Evolutionary conservation across 1,139 yeast species (phyloP), one percentile per base, ranked within the genome.

Genomic region (Citeromyces hawaiiensis): DNA sequence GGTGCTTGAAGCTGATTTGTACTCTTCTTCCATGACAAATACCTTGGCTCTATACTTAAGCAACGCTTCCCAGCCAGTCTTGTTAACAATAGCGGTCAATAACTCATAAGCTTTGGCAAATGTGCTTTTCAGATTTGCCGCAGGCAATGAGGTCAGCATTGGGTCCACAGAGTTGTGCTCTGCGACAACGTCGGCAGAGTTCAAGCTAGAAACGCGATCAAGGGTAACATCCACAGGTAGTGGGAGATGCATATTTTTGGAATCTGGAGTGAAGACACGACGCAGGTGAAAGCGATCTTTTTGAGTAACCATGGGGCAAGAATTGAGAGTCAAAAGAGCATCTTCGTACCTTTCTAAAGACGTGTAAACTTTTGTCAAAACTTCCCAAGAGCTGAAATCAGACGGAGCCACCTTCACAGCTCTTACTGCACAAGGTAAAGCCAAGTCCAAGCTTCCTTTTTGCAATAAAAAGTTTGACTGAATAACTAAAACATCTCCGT

Each of bases 21-120:
- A 72, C 49, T 73, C 80, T 47, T 72, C 79, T 48, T 73, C 80
- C 80, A 73, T 73, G 29, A 73, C 79, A 48, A 73, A 73, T 9
- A 72, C 79, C 48, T 71, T 70, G 25, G 79, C 76, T 51, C 80
- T 64, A 46, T 66, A 68, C 46, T 70, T 70, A 45, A 73, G 59
- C 44, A 73, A 60, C 2, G 70, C 56, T 48, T 72, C 78, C 80
- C 80, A 73, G 5, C 79, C 79, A 1, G 76, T 68, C 45, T 70
- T 72, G 45, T 63, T 64, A 14, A 71, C 78, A 44, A 73, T 72
- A 36, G 72, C 76, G 0, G 79, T 70, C 42, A 73, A 60, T 45
- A 73, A 60, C 40, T 64, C 68, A 51, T 73, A 73, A 1, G 78
- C 77, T 47, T 59, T 66, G 27, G 75, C 68, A 52, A 72, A 73